Base-by-base conservation (phyloP, 2,329 filamentous ascomycete genomes). In the Aspergillus sp. region DNA sequence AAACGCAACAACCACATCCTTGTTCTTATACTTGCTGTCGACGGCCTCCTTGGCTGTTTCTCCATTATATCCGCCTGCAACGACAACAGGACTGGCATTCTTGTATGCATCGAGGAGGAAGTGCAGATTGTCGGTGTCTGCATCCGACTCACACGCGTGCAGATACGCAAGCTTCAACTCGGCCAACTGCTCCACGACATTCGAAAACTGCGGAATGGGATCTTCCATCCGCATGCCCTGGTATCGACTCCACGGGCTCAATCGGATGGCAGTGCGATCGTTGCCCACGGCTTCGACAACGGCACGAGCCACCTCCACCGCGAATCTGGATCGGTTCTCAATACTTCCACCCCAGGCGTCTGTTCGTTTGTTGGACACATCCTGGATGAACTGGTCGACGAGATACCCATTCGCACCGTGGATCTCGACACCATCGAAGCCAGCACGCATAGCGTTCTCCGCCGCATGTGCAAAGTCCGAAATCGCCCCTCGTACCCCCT, bases 141-240 rank as follows among this genome's bases (percentile, higher is more conserved):
- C 39, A 11, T 60, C 57, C 0, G 78, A 72, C 55, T 86, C 81
- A 6, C 86, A 66, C 0, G 85, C 45, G 57, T 85, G 81, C 2
- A 85, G 58, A 55, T 81, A 86, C 0, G 81, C 75, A 10, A 87
- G 65, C 1, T 74, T 70, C 1, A 82, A 59, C 27, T 67, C 61
- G 42, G 72, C 75, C 8, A 81, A 65, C 34, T 75, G 70, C 29
- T 65, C 53, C 34, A 81, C 70, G 6, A 85, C 57, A 53, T 86
- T 70, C 0, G 66, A 67, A 56, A 86, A 88, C 48, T 87, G 82
- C 0, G 82, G 78, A 7, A 79, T 56, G 0, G 82, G 82, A 36
- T 87, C 72, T 0, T 61, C 51, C 79, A 85, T 84, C 29, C 67
- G 66, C 82, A 86, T 69, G 6, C 50, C 65, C 52, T 69, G 62